Conservation (phyloP, 169 alveolate genomes). For the Plasmodium relictum region DNA sequence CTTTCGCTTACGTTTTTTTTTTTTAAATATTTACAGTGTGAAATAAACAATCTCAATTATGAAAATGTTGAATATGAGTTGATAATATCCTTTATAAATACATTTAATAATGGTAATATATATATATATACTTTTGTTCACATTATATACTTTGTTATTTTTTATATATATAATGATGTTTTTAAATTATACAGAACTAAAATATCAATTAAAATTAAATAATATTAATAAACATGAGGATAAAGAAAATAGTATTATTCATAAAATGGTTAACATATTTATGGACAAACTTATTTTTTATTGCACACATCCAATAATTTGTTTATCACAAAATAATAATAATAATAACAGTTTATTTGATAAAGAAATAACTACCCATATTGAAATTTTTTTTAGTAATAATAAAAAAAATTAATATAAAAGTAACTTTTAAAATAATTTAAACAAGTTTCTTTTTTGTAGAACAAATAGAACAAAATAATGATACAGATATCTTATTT, state of each 20-base stretch:
- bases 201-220: conserved; percentile 35
- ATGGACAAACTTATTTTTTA: conserved; percentile 43
- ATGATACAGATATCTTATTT: conserved; percentile 18
- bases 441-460: neutral
- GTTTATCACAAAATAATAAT: conserved; percentile 12
- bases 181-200: conserved; percentile 41
- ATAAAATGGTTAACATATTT: conserved; percentile 48
- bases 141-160: neutral
- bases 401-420: conserved; percentile 1
- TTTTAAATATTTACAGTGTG: conserved; percentile 39
- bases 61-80: conserved; percentile 52
- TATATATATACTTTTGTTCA: neutral
- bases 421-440: neutral
- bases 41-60: conserved; percentile 31
- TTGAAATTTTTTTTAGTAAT: conserved; percentile 47
- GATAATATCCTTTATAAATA: conserved; percentile 48
- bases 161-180: neutral
- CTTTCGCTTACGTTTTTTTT: neutral
- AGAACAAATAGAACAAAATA: conserved; percentile 61
- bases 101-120: conserved; percentile 47
- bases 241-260: conserved; percentile 31
- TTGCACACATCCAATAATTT: conserved; percentile 50
- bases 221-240: conserved; percentile 33
- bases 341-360: conserved; percentile 31
- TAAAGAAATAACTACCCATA: conserved; percentile 33